These are phyloP conservation scores for Geotrichum bryndzae DNA, from an alignment of 1,139 yeast species.

Conservation along the genomic window DNA sequence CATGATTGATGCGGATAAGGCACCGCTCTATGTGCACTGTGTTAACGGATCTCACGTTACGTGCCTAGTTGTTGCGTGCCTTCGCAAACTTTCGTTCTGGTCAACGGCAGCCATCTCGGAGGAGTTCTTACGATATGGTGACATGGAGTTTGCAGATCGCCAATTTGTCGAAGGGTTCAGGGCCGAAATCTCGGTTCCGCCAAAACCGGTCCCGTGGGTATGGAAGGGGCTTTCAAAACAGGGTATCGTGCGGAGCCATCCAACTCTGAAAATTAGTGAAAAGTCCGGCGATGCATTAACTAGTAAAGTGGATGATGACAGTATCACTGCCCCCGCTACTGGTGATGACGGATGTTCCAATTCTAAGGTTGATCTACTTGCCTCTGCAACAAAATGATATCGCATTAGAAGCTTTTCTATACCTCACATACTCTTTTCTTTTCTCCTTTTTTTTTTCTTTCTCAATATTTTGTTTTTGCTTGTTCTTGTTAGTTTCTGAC, in stretches of 20 bases:
- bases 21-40: slow-evolving; percentile 81
- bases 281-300: neutral
- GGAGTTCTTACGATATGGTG: slow-evolving; percentile 65
- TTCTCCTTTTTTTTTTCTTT: neutral
- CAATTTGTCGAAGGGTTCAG: slow-evolving; percentile 74
- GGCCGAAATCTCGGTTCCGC: slow-evolving; percentile 54
- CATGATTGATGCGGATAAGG: slow-evolving; percentile 51
- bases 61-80: slow-evolving; percentile 75
- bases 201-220: slow-evolving; percentile 57
- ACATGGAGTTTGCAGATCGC: slow-evolving; percentile 79
- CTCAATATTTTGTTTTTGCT: neutral
- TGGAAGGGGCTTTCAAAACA: slow-evolving; percentile 67
- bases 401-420: neutral
- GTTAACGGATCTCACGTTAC: slow-evolving; percentile 86
- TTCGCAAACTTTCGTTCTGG: slow-evolving; percentile 83
- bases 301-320: neutral
- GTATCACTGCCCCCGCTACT: neutral
- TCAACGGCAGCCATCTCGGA: slow-evolving; percentile 80
- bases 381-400: neutral
- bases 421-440: neutral
- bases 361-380: neutral
- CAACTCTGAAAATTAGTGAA: slow-evolving; percentile 29
- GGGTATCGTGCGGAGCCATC: slow-evolving; percentile 40
- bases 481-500: neutral
- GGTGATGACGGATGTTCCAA: neutral